phyloP scores from a whole-genome alignment of 2,329 filamentous ascomycete genomes.

The Talaromyces sp. region DNA sequence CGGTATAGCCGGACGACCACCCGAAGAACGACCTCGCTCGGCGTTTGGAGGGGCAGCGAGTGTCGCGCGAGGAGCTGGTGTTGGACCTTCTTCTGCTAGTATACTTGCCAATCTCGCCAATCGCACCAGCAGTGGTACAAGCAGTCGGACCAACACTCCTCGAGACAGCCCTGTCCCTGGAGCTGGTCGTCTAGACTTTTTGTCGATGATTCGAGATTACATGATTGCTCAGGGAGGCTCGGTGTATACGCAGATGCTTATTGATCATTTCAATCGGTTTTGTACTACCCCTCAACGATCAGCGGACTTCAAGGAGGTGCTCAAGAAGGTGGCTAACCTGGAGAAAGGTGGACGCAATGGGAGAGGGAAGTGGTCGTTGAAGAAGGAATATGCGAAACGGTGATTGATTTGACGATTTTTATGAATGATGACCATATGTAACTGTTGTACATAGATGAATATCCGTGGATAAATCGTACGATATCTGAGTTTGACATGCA shows the following conservation, averaged over 20 bases:
- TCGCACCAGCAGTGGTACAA: conserved; percentile 16
- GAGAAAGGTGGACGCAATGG: conserved; percentile 49
- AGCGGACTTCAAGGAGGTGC: conserved; percentile 73
- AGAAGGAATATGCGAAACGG: conserved; percentile 47
- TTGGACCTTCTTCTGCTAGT: conserved; percentile 37
- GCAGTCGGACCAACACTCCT: conserved; percentile 8
- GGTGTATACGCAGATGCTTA: conserved; percentile 75
- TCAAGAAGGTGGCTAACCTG: conserved; percentile 70
- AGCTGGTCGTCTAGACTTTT: conserved; percentile 56
- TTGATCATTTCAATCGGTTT: conserved; percentile 82
- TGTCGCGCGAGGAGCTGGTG: conserved; percentile 30
- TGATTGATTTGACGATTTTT: neutral
- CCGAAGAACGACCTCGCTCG: conserved; percentile 47
- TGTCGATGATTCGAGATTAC: conserved; percentile 70
- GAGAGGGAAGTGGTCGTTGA: conserved; percentile 55
- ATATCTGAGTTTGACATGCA: neutral
- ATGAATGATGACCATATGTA: neutral
- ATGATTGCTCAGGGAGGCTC: conserved; percentile 71
- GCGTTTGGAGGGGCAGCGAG: conserved; percentile 37
- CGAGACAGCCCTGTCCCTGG: conserved; percentile 39
- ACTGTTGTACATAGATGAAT: neutral
- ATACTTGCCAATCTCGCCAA: conserved; percentile 37
- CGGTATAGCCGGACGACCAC: conserved; percentile 65
- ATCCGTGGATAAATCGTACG: neutral
- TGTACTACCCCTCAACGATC: conserved; percentile 65